Conservation (phyloP, 140 eudicot genomes). For the Stevia rebaudiana region DNA sequence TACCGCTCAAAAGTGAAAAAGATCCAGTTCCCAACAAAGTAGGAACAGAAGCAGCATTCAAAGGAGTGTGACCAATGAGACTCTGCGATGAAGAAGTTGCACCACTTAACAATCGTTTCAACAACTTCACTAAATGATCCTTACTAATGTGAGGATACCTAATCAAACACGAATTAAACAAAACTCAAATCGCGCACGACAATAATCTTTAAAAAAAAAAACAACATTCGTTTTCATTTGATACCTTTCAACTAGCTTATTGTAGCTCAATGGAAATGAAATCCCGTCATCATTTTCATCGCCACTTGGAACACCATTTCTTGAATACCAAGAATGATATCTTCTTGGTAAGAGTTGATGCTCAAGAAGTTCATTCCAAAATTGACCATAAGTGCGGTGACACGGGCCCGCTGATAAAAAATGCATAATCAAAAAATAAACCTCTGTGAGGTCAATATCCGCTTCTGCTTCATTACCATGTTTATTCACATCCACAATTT, state of each 20-base stretch:
- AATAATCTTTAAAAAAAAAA: background rate
- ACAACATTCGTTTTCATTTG: background rate
- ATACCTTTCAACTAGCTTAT: constrained; percentile 84
- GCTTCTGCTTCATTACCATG: constrained; percentile 41
- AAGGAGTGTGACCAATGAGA: constrained; percentile 28
- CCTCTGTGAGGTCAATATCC: constrained; percentile 76
- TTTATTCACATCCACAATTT: constrained; percentile 33
- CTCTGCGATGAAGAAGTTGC: constrained; percentile 52
- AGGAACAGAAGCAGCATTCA: constrained; percentile 81
- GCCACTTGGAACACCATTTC: constrained; percentile 67
- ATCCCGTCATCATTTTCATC: constrained; percentile 91
- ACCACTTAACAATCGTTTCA: constrained; percentile 64
- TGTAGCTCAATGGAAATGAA: constrained; percentile 87
- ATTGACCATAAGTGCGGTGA: constrained; percentile 85
- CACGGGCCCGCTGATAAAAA: constrained; percentile 92
- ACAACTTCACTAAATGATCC: constrained; percentile 92
- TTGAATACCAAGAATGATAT: constrained; percentile 96
- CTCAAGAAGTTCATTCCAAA: constrained; percentile 96
- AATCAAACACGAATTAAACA: constrained; percentile 16
- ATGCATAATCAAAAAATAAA: constrained; percentile 92
- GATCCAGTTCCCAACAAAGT: constrained; percentile 92
- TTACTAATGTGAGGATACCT: constrained; percentile 84
- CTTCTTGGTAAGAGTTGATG: constrained; percentile 92
- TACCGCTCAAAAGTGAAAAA: constrained; percentile 76
- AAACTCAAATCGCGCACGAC: constrained; percentile 4